A percentile compares a stretch with the other conserved stretches of the same genome.
phyloP scores from a whole-genome alignment of 805 yeast genomes.

The Candida succiphila region DNA sequence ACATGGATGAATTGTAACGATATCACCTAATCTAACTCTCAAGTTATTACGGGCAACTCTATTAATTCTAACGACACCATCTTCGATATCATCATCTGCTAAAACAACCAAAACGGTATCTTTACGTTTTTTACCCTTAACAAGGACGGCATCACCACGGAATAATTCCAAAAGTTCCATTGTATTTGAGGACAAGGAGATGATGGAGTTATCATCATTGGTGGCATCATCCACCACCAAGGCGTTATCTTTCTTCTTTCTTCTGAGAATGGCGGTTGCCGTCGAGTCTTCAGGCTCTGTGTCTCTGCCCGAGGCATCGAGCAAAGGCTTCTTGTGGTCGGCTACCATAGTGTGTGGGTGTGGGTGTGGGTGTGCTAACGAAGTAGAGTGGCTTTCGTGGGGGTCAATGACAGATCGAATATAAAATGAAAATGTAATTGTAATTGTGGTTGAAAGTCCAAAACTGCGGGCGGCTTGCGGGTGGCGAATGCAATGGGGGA shows the following conservation, averaged over 20 bases:
- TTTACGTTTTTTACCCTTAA: constrained; percentile 96
- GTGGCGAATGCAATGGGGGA: too few species aligned
- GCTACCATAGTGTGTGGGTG: too few species aligned
- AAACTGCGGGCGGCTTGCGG: too few species aligned
- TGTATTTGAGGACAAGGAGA: constrained; percentile 89
- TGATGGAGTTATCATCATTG: constrained; percentile 94
- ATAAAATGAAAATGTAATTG: too few species aligned
- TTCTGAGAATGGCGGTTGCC: constrained; percentile 94
- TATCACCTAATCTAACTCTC: constrained; percentile 89
- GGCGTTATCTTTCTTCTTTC: constrained; percentile 95
- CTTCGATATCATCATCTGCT: constrained; percentile 94
- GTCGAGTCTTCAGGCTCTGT: constrained; percentile 35
- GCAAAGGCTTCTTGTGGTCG: constrained; percentile 24
- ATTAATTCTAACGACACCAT: constrained; percentile 89
- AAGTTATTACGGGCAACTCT: constrained; percentile 94
- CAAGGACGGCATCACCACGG: constrained; percentile 96
- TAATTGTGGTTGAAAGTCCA: too few species aligned
- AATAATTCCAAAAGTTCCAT: constrained; percentile 92
- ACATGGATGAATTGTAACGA: constrained; percentile 86
- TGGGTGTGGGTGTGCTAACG: too few species aligned
- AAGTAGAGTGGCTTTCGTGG: too few species aligned
- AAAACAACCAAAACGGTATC: constrained; percentile 94
- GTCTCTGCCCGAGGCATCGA: constrained; percentile 27
- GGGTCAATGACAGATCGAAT: too few species aligned
- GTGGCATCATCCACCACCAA: constrained; percentile 93